Evolutionary conservation across 495 filamentous ascomycete genomes (phyloP), one percentile per base, ranked within the genome.

Genomic region (Penicillium coprophilum): DNA sequence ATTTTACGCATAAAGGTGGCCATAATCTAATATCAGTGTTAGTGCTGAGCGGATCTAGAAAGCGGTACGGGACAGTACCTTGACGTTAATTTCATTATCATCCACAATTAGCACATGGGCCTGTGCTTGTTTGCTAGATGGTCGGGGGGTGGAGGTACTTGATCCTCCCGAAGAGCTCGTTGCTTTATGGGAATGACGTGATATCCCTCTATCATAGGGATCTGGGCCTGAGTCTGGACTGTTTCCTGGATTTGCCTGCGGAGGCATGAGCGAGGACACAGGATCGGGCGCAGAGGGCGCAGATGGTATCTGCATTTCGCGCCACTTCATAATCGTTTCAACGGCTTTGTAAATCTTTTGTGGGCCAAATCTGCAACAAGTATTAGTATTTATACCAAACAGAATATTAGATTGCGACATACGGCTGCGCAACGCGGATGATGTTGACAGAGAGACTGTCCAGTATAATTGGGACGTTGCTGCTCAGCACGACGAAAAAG

Each of bases 1-100:
- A 80, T 75, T 53, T 82, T 85, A 32, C 71, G 73, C 71, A 85
- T 72, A 57, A 81, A 86, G 1, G 77, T 80, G 17, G 71, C 68
- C 21, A 86, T 66, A 15, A 77, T 66, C 65, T 75, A 13, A 4
- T 1, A 8, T 39, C 24, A 41, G 13, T 34, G 40, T 46, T 4
- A 51, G 40, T 11, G n/a, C 15, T n/a, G 10, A 43, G 34, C 13
- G 4, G 0, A 17, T 2, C 12, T 6, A 8, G 15, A 7, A 24
- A 21, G 12, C 6, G 32, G 1, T 23, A 21, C 21, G 13, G 38
- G 7, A 43, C 15, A 17, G 27, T 46, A 78, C 69, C 55, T 73
- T 73, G n/a, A 81, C 61, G 50, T 81, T 81, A 28, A 81, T 77
- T 13, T 76, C 67, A 47, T 80, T 81, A 47, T 81, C 78, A 45